Evolutionary conservation across 345 rosid species (phyloP).

Genomic region (Citrus sp.): DNA sequence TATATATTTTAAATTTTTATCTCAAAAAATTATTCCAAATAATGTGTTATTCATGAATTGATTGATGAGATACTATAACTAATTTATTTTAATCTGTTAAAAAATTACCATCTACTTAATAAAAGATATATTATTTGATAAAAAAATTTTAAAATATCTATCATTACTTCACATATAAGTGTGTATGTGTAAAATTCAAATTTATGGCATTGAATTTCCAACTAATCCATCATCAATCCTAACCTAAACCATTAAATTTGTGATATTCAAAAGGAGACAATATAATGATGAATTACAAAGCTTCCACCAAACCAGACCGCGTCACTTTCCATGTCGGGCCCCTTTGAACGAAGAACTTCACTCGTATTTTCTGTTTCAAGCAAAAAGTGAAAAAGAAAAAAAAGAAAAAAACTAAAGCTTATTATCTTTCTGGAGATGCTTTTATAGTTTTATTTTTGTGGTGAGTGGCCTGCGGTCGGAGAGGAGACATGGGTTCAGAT

Average conservation of each 20-base stretch:
- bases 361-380: no score
- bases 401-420: neutral
- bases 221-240: no score
- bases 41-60: accelerated
- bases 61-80: accelerated
- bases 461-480: neutral
- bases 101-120: accelerated
- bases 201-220: no score
- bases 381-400: neutral
- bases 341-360: neutral
- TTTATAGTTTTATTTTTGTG: no score
- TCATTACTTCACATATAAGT: accelerated
- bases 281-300: neutral
- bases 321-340: conserved; percentile 7
- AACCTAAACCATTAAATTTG: no score
- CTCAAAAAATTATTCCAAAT: accelerated
- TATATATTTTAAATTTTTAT: no score
- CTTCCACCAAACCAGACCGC: neutral
- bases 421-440: no score
- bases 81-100: accelerated
- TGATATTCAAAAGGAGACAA: neutral
- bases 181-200: no score
- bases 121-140: accelerated
- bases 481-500: neutral
- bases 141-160: neutral